Conservation (phyloP, 164 flowering plant genomes). For the Liriodendron chinense region DNA sequence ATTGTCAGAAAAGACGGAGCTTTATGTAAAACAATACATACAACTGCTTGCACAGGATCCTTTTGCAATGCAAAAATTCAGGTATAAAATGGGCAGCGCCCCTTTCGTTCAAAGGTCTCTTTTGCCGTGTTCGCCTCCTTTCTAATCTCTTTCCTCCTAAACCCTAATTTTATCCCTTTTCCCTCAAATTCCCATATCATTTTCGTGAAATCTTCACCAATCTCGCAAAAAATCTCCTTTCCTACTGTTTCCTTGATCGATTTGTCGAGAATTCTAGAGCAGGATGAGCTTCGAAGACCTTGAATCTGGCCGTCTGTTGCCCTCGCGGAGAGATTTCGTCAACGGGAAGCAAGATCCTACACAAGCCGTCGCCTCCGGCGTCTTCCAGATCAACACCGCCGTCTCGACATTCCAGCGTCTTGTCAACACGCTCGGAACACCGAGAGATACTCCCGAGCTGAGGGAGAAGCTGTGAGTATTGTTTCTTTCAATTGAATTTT, state of each 20-base stretch:
- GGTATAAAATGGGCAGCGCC: too few species aligned
- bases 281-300: conserved; percentile 63
- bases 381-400: conserved; percentile 62
- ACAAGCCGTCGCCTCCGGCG: conserved; percentile 60
- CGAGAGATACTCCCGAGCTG: conserved; percentile 57
- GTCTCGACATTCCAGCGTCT: conserved; percentile 57
- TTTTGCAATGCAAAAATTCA: too few species aligned
- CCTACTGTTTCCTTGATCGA: not conserved
- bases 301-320: conserved; percentile 41
- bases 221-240: not conserved
- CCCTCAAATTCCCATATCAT: too few species aligned
- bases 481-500: not conserved
- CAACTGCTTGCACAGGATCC: too few species aligned
- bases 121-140: too few species aligned
- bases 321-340: conserved; percentile 20
- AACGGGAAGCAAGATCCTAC: conserved; percentile 41
- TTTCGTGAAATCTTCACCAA: too few species aligned
- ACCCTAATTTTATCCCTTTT: too few species aligned
- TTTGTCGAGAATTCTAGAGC: conserved; percentile 15
- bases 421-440: conserved; percentile 62
- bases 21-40: too few species aligned
- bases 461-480: conserved; percentile 54
- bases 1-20: too few species aligned
- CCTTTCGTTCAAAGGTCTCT: too few species aligned
- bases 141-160: too few species aligned